Evolutionary conservation across 129 eudicot species (phyloP).

Genomic region (Pseudognaphalium luteoalbum): DNA sequence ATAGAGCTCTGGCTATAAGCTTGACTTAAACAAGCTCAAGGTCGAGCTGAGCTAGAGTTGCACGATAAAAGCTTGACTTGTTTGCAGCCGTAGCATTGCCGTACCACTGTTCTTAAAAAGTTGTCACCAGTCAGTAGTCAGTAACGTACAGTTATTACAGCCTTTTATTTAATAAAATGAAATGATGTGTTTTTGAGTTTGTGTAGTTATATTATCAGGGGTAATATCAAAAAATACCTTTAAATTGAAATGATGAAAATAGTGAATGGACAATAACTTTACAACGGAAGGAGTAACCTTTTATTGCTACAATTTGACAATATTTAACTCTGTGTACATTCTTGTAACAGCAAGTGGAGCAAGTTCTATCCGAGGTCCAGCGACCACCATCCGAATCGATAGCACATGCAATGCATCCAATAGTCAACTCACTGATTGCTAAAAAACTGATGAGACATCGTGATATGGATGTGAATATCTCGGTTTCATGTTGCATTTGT

Average conservation of each 20-base stretch:
- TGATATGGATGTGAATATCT: slow-evolving; percentile 34
- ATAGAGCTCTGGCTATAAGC: no score
- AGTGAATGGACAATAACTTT: no score
- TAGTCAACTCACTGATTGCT: slow-evolving; percentile 29
- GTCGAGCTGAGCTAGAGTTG: no score
- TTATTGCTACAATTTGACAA: background rate
- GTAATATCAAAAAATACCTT: no score
- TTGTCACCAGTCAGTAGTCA: background rate
- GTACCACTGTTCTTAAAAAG: no score
- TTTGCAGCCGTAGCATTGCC: background rate
- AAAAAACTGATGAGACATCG: slow-evolving; percentile 25
- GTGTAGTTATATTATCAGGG: no score
- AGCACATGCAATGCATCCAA: slow-evolving; percentile 26
- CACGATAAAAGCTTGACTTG: background rate
- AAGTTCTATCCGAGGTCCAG: background rate
- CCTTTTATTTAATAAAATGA: no score
- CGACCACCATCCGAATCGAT: slow-evolving; percentile 14
- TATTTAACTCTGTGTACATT: background rate
- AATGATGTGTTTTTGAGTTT: no score
- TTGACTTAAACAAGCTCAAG: no score
- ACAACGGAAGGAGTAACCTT: no score
- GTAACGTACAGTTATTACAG: no score
- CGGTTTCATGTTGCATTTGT: slow-evolving; percentile 37
- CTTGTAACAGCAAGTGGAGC: slow-evolving; percentile 8
- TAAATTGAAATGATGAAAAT: no score